Conservation (phyloP, 176 grass and related monocot species). For the Secale cereale region DNA sequence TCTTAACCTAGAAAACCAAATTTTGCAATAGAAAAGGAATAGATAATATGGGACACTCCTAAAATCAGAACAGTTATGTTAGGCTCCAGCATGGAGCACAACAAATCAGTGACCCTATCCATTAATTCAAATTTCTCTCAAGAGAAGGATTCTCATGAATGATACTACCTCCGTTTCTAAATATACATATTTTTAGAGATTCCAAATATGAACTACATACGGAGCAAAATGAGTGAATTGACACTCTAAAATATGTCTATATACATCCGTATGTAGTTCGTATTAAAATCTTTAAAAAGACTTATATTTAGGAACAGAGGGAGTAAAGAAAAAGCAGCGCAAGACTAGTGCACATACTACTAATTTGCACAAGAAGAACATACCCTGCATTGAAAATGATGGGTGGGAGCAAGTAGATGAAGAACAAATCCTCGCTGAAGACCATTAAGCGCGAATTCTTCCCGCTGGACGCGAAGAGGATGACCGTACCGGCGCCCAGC, state of each 20-base stretch:
- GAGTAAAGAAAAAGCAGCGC: no score
- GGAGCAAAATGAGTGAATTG: no score
- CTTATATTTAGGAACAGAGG: no score
- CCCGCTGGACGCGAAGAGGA: constrained; percentile 52
- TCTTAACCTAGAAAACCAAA: not conserved
- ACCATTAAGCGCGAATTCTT: constrained; percentile 55
- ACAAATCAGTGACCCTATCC: not conserved
- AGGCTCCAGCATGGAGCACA: not conserved
- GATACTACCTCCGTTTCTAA: no score
- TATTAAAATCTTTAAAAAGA: no score
- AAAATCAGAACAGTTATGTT: not conserved
- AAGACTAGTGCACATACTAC: not conserved
- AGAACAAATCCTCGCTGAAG: constrained; percentile 86
- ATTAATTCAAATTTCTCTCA: not conserved
- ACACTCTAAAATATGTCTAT: no score
- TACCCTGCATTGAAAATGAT: constrained; percentile 91
- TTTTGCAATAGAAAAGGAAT: no score
- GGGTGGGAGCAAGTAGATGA: constrained; percentile 80
- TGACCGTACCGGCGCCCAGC: constrained; percentile 55
- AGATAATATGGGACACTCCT: not conserved
- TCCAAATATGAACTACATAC: no score
- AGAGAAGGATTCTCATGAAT: not conserved
- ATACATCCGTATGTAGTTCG: no score
- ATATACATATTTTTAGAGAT: no score
- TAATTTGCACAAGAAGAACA: not conserved